Conservation (phyloP, 1,284 basidiomycete genomes). For the Ganoderma leucocontextum region DNA sequence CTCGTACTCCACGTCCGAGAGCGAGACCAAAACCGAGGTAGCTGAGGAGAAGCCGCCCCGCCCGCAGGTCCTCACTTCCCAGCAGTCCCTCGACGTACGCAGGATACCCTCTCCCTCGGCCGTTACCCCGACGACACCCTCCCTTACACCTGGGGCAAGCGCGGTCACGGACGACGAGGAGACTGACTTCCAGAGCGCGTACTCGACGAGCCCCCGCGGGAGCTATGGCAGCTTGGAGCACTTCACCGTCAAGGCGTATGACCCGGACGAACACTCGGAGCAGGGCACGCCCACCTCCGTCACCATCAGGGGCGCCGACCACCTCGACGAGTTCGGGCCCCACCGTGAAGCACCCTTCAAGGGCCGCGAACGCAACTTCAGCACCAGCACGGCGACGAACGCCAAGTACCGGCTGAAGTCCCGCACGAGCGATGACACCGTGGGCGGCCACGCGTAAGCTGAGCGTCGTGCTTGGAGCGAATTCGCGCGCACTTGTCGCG, state of each 20-base stretch:
- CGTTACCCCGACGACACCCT: conserved; percentile 49
- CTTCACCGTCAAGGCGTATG: conserved; percentile 29
- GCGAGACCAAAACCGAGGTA: conserved; percentile 30
- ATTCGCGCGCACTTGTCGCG: not conserved
- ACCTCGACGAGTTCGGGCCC: conserved; percentile 36
- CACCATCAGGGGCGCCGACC: conserved; percentile 27
- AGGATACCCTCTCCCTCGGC: conserved; percentile 46
- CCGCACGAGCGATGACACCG: conserved; percentile 38
- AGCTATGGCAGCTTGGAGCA: conserved; percentile 55
- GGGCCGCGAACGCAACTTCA: conserved; percentile 40
- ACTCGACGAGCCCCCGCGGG: conserved; percentile 73
- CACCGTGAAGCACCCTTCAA: conserved; percentile 27
- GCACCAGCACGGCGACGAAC: conserved; percentile 42
- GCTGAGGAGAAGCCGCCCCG: conserved; percentile 25
- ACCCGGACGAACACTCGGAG: conserved; percentile 32
- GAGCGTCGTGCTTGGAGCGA: not conserved
- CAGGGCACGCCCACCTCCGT: conserved; percentile 40
- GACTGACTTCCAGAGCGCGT: conserved; percentile 86
- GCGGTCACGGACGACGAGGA: conserved; percentile 79
- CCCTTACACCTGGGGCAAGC: conserved; percentile 51
- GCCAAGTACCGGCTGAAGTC: conserved; percentile 27
- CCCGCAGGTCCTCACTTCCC: conserved; percentile 25
- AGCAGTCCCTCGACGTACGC: conserved; percentile 39
- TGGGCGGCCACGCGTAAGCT: conserved; percentile 29
- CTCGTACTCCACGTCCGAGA: conserved; percentile 23